A percentile compares a stretch with the other conserved stretches of the same genome.
Conservation (phyloP, 106 monocot genomes). For the Acorus gramineus region DNA sequence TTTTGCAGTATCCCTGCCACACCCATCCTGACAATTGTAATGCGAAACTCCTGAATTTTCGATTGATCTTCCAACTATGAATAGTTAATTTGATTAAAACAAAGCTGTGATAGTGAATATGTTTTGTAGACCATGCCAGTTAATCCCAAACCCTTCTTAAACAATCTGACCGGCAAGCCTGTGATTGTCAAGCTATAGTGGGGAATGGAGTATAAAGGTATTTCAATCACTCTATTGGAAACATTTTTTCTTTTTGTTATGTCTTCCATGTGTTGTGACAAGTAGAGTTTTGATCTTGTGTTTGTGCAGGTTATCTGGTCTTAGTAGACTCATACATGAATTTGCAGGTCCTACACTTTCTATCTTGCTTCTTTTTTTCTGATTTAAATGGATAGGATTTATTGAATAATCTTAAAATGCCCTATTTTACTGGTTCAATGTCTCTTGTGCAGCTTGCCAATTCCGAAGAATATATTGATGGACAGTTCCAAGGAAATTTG, state of each 20-base stretch:
- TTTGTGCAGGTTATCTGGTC: slow-evolving; percentile 70
- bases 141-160: slow-evolving; percentile 91
- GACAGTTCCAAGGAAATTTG: slow-evolving; percentile 83
- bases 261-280: no score
- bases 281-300: background rate
- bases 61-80: no score
- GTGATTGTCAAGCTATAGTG: slow-evolving; percentile 94
- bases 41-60: no score
- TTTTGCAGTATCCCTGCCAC: no score
- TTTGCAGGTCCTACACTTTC: slow-evolving; percentile 49
- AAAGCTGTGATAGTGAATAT: background rate
- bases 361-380: background rate
- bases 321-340: slow-evolving; percentile 98
- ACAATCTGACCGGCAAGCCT: slow-evolving; percentile 89
- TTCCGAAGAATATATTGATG: slow-evolving; percentile 89
- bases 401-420: background rate
- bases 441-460: slow-evolving; percentile 56
- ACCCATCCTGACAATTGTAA: no score
- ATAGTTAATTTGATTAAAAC: background rate
- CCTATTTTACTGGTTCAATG: background rate
- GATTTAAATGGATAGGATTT: background rate
- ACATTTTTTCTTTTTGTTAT: background rate
- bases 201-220: slow-evolving; percentile 99
- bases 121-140: slow-evolving; percentile 71
- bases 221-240: background rate